Conservation (phyloP, 805 yeast genomes). For the Nakazawaea pomicola region DNA sequence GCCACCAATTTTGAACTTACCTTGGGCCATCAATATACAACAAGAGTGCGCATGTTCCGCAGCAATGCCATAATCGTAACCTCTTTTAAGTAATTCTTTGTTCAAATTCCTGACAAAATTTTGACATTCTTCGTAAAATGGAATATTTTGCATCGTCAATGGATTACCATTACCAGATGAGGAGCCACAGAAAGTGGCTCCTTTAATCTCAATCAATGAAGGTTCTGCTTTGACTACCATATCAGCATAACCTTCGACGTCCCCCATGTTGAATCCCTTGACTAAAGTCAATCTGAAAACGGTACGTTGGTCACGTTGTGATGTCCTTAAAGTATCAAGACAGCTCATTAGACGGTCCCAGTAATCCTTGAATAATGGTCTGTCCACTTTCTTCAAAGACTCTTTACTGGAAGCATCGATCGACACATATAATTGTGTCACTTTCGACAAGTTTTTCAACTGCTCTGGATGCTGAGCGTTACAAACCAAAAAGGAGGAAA, state of each 20-base stretch:
- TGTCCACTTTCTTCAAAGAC: constrained; percentile 75
- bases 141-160: constrained; percentile 91
- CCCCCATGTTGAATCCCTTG: constrained; percentile 87
- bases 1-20: constrained; percentile 61
- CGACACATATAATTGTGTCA: constrained; percentile 87
- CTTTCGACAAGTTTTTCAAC: constrained; percentile 60
- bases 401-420: constrained; percentile 90
- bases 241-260: constrained; percentile 77
- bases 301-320: constrained; percentile 79
- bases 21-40: constrained; percentile 80
- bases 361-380: constrained; percentile 85
- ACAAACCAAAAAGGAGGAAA: constrained; percentile 86
- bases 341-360: constrained; percentile 87
- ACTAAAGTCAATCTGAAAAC: constrained; percentile 88
- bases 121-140: constrained; percentile 87
- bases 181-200: constrained; percentile 94
- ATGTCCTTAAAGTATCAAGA: constrained; percentile 69
- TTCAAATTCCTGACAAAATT: constrained; percentile 63
- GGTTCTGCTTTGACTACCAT: constrained; percentile 79
- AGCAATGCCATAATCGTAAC: constrained; percentile 74
- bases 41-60: constrained; percentile 96
- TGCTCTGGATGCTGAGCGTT: constrained; percentile 95
- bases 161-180: constrained; percentile 82
- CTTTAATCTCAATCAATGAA: constrained; percentile 86
- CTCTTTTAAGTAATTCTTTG: constrained; percentile 57